Conservation (phyloP, 495 filamentous ascomycete genomes). For the Neohortaea acidophila region DNA sequence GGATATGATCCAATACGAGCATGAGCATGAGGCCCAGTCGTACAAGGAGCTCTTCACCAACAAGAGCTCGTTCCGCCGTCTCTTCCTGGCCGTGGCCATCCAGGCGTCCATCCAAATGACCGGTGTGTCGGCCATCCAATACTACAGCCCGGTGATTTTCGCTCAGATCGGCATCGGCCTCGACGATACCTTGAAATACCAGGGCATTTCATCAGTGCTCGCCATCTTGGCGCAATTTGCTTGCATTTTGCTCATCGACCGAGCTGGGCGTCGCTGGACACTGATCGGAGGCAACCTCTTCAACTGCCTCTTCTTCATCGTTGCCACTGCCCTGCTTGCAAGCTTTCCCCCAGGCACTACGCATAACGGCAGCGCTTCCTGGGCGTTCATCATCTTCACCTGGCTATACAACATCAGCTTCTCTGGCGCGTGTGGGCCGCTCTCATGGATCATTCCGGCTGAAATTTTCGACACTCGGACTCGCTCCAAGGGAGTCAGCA, state of each 20-base stretch:
- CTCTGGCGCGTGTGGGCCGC: conserved; percentile 46
- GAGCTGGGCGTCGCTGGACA: conserved; percentile 47
- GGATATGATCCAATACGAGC: conserved; percentile 40
- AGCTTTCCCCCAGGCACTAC: conserved; percentile 39
- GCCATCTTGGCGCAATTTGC: conserved; percentile 48
- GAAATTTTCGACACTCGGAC: conserved; percentile 59
- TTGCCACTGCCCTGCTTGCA: conserved; percentile 37
- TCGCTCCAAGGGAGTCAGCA: conserved; percentile 48
- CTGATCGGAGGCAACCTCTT: conserved; percentile 50
- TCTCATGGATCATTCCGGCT: conserved; percentile 51
- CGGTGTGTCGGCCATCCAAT: conserved; percentile 48
- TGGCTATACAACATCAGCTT: conserved; percentile 60
- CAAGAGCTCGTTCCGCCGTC: conserved; percentile 48
- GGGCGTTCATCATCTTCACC: conserved; percentile 59
- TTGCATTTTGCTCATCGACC: conserved; percentile 54
- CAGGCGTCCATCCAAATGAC: conserved; percentile 62
- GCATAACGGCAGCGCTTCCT: conserved; percentile 43
- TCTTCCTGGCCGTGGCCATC: conserved; percentile 51
- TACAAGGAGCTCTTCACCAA: conserved; percentile 51
- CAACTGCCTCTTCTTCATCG: conserved; percentile 45
- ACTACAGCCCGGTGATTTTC: conserved; percentile 50
- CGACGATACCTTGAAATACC: conserved; percentile 52
- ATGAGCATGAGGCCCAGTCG: conserved; percentile 52
- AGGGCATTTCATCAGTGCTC: conserved; percentile 49
- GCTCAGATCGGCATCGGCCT: conserved; percentile 50